These are phyloP conservation scores for Vigna mungo DNA, from an alignment of 306 rosid genomes.

Conservation along the genomic window DNA sequence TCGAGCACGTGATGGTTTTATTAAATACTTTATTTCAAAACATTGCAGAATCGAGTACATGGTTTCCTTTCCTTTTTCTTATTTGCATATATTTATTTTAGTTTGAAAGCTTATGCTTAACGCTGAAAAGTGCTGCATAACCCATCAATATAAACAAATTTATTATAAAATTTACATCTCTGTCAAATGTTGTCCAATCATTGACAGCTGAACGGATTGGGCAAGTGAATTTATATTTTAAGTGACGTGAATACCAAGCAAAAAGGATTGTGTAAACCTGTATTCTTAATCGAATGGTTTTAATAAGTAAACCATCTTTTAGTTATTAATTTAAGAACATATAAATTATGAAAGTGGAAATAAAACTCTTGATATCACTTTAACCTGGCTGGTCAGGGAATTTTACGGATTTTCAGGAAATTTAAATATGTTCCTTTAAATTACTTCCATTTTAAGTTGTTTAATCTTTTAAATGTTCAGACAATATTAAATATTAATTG, in stretches of 20 bases:
- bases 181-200: not conserved
- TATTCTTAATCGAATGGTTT: too few species aligned
- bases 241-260: not conserved
- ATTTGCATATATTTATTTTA: not conserved
- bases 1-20: constrained; percentile 26
- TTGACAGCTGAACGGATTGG: not conserved
- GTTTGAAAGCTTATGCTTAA: not conserved
- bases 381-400: too few species aligned
- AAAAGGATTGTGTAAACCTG: not conserved
- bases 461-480: too few species aligned
- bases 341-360: too few species aligned
- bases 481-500: too few species aligned
- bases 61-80: not conserved
- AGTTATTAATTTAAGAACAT: too few species aligned
- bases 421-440: too few species aligned
- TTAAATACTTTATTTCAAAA: constrained; percentile 10
- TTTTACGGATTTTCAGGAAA: too few species aligned
- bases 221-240: not conserved
- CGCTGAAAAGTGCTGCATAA: not conserved
- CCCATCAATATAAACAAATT: not conserved
- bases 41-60: not conserved
- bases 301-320: too few species aligned
- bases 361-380: too few species aligned
- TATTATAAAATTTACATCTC: not conserved
- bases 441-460: too few species aligned